Base-by-base conservation (phyloP, 257 asterid genomes). In the Mitragyna speciosa region DNA sequence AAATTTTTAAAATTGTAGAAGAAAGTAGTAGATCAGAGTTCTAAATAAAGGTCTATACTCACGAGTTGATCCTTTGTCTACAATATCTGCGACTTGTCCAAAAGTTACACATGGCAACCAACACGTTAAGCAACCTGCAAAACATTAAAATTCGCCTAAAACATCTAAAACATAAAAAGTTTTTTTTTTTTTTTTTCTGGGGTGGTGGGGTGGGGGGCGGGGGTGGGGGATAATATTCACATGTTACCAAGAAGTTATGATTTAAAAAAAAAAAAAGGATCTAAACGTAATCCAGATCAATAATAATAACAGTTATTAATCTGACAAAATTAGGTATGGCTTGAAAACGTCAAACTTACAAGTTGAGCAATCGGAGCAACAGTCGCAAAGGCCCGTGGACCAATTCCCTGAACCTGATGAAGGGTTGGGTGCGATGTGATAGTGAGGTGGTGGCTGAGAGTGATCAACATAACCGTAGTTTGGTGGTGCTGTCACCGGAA, bases 351-450 rank as follows among this genome's bases (percentile, higher is more conserved):
- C 0, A 45, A 51, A 80, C 86, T 61, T 84, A 90, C 94, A 86
- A n/a, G 72, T 87, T 39, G 84, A 7, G 64, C 75, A 48, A 81
- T 90, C 89, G 0, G 85, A 67, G 59, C 26, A 71, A 65, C 94
- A 90, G 43, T 47, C 88, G 14, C 85, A 90, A 5, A 89, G 88
- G 79, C 88, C 90, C 7, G 89, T 76, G 2, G 87, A 87, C 91
- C 92, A 90, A 0, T 73, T 61, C 59, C 85, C 86, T 2, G 76
- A 43, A 12, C 85, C 86, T 2, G 81, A 7, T 12, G 76, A 86
- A 76, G 58, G 39, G 26, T 63, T 59, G 54, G 73, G 10, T 45
- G 39, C 78, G 31, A 76, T 39, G 19, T 77, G 79, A 56, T 41
- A 39, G 15, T 71, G 81, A 41, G 47, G 54, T 36, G 47, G 77